Percentiles rank a stretch among this genome's conserved stretches.
Evolutionary conservation across 768 basidiomycete species (phyloP).

Genomic region (Dentipellis fragilis): DNA sequence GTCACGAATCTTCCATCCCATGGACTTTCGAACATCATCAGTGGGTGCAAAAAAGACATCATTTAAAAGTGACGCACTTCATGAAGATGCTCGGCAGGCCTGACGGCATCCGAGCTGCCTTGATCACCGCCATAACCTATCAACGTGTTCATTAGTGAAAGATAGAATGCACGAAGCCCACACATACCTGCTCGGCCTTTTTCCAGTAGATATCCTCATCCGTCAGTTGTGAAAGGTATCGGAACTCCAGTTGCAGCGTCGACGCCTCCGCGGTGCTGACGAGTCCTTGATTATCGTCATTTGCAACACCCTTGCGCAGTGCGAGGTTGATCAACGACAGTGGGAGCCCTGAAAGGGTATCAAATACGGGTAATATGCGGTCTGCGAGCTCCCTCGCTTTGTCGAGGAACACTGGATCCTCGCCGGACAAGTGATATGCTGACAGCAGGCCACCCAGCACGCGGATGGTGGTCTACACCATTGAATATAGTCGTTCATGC

Average conservation of each 20-base stretch:
- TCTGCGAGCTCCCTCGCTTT: slow-evolving; percentile 79
- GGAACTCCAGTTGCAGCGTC: slow-evolving; percentile 87
- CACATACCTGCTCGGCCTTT: slow-evolving; percentile 57
- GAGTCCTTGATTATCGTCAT: slow-evolving; percentile 47
- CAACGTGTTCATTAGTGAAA: background rate
- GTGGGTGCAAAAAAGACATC: background rate
- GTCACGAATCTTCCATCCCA: slow-evolving; percentile 42
- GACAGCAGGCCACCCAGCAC: slow-evolving; percentile 85
- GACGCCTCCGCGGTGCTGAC: slow-evolving; percentile 78
- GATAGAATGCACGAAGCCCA: no score
- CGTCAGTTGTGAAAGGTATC: slow-evolving; percentile 75
- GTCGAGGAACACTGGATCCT: slow-evolving; percentile 58
- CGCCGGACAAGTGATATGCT: slow-evolving; percentile 65
- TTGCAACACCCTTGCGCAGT: slow-evolving; percentile 44
- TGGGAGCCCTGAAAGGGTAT: slow-evolving; percentile 75
- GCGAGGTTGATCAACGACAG: slow-evolving; percentile 72
- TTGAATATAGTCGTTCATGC: background rate
- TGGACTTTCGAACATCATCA: slow-evolving; percentile 25
- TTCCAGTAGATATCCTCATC: slow-evolving; percentile 75
- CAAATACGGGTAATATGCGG: slow-evolving; percentile 75
- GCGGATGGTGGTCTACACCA: slow-evolving; percentile 75
- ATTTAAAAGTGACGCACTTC: slow-evolving; percentile 33
- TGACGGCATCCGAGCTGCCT: slow-evolving; percentile 46
- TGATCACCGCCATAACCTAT: slow-evolving; percentile 65
- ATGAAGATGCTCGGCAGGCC: slow-evolving; percentile 83